phyloP scores from a whole-genome alignment of 345 rosid species.

The Eucalyptus tenuipes region DNA sequence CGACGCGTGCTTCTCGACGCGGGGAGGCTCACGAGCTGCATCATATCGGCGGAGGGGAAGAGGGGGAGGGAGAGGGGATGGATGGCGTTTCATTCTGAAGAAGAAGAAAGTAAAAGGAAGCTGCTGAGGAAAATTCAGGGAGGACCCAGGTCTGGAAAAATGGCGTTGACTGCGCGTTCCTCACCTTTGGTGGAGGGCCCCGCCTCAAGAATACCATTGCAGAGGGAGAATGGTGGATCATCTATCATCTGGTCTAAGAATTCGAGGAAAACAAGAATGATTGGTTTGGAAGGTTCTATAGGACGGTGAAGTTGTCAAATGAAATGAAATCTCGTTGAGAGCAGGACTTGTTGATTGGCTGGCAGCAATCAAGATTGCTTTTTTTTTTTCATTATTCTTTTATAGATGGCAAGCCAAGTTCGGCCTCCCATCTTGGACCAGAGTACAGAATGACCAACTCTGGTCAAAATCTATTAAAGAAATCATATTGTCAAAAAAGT shows the following conservation, averaged over 20 bases:
- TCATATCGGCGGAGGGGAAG: not conserved
- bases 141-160: not conserved
- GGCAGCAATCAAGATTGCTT: not conserved
- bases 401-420: not conserved
- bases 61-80: not conserved
- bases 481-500: accelerated
- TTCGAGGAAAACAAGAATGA: not conserved
- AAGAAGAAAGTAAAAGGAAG: not conserved
- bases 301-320: not conserved
- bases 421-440: not conserved
- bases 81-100: not conserved
- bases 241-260: not conserved
- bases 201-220: not conserved
- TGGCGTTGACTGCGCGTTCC: not conserved
- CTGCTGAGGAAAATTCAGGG: not conserved
- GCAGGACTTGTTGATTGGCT: not conserved
- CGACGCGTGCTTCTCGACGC: not conserved
- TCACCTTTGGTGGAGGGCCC: not conserved
- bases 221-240: not conserved
- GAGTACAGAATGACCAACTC: not conserved
- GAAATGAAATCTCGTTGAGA: not conserved
- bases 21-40: not conserved
- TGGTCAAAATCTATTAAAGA: not conserved
- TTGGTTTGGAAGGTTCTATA: not conserved
- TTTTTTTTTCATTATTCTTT: not conserved